Percentiles rank a stretch among this genome's conserved stretches.
Conservation (phyloP, 768 basidiomycete species). For the Naganishia randhawae region DNA sequence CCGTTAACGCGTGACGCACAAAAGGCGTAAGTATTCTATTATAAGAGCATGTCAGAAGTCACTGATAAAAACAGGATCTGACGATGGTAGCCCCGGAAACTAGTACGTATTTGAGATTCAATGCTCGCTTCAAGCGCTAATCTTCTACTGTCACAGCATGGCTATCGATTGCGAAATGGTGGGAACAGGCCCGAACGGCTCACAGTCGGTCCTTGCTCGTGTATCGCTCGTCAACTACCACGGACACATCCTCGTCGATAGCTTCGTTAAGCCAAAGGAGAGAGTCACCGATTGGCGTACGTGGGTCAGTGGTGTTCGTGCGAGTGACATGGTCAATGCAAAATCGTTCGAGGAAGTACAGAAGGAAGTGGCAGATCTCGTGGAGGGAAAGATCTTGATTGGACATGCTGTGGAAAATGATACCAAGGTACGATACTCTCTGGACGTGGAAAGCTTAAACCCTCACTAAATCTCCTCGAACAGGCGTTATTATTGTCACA, state of each 20-base stretch:
- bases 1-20: constrained; percentile 40
- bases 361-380: constrained; percentile 66
- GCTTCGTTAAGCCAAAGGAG: constrained; percentile 79
- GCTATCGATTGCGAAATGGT: constrained; percentile 98
- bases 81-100: constrained; percentile 38
- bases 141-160: constrained; percentile 48
- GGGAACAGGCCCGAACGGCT: constrained; percentile 77
- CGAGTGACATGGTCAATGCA: constrained; percentile 69
- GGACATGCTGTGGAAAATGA: constrained; percentile 92
- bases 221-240: constrained; percentile 86
- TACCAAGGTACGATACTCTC: constrained; percentile 63
- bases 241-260: constrained; percentile 74
- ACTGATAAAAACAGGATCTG: not conserved
- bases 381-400: constrained; percentile 73
- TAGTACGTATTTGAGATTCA: constrained; percentile 31
- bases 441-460: not conserved
- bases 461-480: not conserved
- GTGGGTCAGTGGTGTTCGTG: constrained; percentile 77
- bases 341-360: constrained; percentile 76
- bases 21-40: constrained; percentile 43
- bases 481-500: constrained; percentile 53
- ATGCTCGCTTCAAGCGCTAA: not conserved
- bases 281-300: constrained; percentile 90
- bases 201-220: constrained; percentile 78
- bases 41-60: not conserved